Conservation (phyloP, 2,329 filamentous ascomycete species). For the Didymella glomerata region DNA sequence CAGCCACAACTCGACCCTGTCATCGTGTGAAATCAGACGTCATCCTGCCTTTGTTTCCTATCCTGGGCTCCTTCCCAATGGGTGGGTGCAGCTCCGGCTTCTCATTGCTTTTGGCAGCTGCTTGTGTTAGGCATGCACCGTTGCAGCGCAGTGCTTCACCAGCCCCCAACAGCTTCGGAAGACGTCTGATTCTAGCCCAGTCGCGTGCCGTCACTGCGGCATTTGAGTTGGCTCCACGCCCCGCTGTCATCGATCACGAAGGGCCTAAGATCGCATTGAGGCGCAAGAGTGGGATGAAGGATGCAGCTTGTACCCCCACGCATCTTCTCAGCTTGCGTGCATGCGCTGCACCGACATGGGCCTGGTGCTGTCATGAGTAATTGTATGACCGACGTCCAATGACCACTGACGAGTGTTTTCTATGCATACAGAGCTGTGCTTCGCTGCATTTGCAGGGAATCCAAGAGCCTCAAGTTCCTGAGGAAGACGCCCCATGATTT, state of each 20-base stretch:
- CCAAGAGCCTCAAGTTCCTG: constrained; percentile 33
- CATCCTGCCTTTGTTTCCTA: constrained; percentile 2
- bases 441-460: constrained; percentile 7
- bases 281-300: constrained; percentile 26
- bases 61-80: constrained; percentile 13
- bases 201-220: constrained; percentile 24
- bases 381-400: constrained; percentile 42
- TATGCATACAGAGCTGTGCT: constrained; percentile 6
- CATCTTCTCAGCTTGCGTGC: constrained; percentile 29
- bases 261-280: constrained; percentile 23
- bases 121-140: constrained; percentile 6
- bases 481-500: neutral
- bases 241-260: constrained; percentile 22
- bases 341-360: constrained; percentile 28
- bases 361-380: constrained; percentile 41
- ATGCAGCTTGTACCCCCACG: constrained; percentile 33
- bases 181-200: constrained; percentile 11
- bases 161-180: constrained; percentile 16
- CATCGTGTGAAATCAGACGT: neutral
- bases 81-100: constrained; percentile 16
- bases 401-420: constrained; percentile 6
- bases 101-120: constrained; percentile 30
- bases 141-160: constrained; percentile 5
- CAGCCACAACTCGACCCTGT: neutral
- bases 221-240: constrained; percentile 23